Percentiles rank a stretch among this genome's conserved stretches.
phyloP scores from a whole-genome alignment of 1,284 basidiomycete genomes.

The Cronartium quercuum region DNA sequence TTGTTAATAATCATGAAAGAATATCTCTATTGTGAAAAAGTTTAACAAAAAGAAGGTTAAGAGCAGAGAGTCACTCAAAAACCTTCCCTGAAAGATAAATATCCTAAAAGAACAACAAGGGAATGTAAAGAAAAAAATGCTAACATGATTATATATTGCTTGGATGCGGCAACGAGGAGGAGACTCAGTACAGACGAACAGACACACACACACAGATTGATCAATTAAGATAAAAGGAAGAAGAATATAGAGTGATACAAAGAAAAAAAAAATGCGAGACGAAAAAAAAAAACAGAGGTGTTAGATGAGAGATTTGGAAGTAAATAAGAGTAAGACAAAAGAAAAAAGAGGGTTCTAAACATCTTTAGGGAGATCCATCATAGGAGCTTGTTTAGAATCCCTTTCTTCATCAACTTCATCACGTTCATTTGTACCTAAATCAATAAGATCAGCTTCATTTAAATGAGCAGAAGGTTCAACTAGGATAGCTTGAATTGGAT shows the following conservation, averaged over 20 bases:
- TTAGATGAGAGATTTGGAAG: neutral
- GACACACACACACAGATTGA: too few species aligned
- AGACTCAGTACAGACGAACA: too few species aligned
- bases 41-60: too few species aligned
- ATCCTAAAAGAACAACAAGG: too few species aligned
- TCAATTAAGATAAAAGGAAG: too few species aligned
- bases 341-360: neutral
- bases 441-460: neutral
- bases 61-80: too few species aligned
- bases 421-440: neutral
- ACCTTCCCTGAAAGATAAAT: too few species aligned
- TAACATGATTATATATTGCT: too few species aligned
- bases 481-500: neutral
- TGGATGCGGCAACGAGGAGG: too few species aligned
- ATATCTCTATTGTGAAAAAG: too few species aligned
- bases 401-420: neutral
- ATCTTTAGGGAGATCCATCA: neutral
- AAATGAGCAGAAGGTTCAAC: neutral
- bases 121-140: too few species aligned
- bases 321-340: neutral
- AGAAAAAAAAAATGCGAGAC: neutral
- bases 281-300: neutral
- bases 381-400: neutral
- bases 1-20: too few species aligned
- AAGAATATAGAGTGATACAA: neutral